Percentiles rank a stretch among this genome's conserved stretches.
phyloP scores from a whole-genome alignment of 2,329 filamentous ascomycete species.

The Epicoccum sorghinum region DNA sequence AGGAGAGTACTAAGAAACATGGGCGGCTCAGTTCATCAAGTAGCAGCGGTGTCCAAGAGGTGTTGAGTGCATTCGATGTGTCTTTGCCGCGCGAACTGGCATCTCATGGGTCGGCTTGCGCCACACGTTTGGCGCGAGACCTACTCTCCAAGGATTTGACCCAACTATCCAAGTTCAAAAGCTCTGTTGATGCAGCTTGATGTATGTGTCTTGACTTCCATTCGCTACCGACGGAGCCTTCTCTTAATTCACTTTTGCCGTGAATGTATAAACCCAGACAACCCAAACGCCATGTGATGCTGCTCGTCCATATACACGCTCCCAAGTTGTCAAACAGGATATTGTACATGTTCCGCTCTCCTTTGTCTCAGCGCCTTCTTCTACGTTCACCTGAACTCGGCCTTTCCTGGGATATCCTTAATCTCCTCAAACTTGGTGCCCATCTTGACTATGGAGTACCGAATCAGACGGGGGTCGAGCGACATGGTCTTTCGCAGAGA shows the following conservation, averaged over 20 bases:
- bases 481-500: slow-evolving; percentile 76
- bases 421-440: slow-evolving; percentile 70
- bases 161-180: no score
- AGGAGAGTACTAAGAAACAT: no score
- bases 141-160: no score
- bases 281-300: slow-evolving; percentile 15
- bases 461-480: slow-evolving; percentile 88
- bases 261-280: not conserved
- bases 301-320: slow-evolving; percentile 4
- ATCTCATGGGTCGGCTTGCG: no score
- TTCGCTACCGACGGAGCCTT: not conserved
- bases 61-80: no score
- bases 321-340: slow-evolving; percentile 7
- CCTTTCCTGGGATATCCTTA: slow-evolving; percentile 61
- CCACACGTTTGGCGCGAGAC: no score
- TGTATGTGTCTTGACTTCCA: not conserved
- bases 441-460: slow-evolving; percentile 84
- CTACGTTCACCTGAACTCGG: slow-evolving; percentile 50
- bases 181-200: no score
- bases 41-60: no score
- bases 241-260: not conserved
- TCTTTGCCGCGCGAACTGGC: no score
- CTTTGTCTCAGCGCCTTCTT: not conserved
- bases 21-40: no score
- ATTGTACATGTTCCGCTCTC: slow-evolving; percentile 4